Evolutionary conservation across 768 basidiomycete species (phyloP).

Genomic region (Rossbeevera mucosa): DNA sequence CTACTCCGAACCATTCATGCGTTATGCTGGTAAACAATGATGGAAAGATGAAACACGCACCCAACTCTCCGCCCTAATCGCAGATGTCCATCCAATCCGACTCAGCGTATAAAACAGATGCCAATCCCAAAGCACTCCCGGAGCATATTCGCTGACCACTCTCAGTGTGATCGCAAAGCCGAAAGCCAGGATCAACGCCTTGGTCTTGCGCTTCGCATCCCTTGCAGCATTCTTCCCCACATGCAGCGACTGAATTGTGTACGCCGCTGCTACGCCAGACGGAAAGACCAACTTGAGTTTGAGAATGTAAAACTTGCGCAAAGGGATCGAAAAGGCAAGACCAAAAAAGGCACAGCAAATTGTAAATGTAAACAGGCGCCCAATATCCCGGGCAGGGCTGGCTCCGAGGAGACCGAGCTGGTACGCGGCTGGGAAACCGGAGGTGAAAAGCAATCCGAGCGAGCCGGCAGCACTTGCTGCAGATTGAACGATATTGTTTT

Average conservation of each 20-base stretch:
- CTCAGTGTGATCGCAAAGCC: conserved; percentile 42
- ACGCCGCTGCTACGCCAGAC: conserved; percentile 62
- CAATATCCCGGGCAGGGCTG: conserved; percentile 48
- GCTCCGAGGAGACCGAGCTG: conserved; percentile 45
- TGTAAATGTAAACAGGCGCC: conserved; percentile 52
- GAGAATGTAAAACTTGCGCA: conserved; percentile 59
- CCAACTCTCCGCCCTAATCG: conserved; percentile 1
- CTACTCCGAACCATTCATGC: conserved; percentile 33
- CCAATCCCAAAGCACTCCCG: conserved; percentile 2
- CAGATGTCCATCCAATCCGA: neutral
- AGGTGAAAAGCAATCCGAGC: conserved; percentile 55
- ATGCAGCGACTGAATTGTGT: conserved; percentile 59
- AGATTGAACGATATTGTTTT: conserved; percentile 36
- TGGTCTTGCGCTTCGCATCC: conserved; percentile 53
- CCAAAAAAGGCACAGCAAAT: conserved; percentile 55
- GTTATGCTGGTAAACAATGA: neutral
- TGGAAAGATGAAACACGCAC: conserved; percentile 22
- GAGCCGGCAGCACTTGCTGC: conserved; percentile 46
- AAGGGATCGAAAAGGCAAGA: conserved; percentile 62
- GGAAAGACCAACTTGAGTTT: conserved; percentile 62
- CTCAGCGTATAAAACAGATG: neutral
- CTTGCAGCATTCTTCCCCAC: conserved; percentile 45
- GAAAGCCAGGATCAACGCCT: conserved; percentile 47
- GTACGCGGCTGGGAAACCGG: conserved; percentile 59
- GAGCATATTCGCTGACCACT: conserved; percentile 1